A percentile compares a stretch with the other conserved stretches of the same genome.
Evolutionary conservation across 768 basidiomycete species (phyloP).

Genomic region (Mycena maculata): DNA sequence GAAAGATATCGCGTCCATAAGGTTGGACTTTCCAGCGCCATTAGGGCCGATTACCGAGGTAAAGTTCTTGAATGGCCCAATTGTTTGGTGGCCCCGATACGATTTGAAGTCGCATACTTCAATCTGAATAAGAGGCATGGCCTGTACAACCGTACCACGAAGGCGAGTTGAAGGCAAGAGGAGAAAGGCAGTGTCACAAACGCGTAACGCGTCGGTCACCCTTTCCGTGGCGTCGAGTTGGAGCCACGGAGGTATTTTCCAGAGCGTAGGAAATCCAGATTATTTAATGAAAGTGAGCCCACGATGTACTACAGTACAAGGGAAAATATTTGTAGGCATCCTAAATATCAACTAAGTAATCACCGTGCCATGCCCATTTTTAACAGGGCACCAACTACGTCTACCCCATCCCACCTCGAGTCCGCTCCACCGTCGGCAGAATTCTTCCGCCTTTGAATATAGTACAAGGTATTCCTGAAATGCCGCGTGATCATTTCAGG

Average conservation of each 20-base stretch:
- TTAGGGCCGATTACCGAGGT: slow-evolving; percentile 98
- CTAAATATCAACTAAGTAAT: slow-evolving; percentile 32
- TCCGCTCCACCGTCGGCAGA: slow-evolving; percentile 58
- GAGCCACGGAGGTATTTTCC: no score
- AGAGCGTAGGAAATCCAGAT: no score
- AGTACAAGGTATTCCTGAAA: slow-evolving; percentile 89
- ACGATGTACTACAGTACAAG: no score
- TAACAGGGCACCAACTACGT: slow-evolving; percentile 86
- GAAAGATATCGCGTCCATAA: slow-evolving; percentile 99
- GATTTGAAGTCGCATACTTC: slow-evolving; percentile 98
- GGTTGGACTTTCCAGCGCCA: slow-evolving; percentile 98
- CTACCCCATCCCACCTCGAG: slow-evolving; percentile 86
- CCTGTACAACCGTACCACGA: no score
- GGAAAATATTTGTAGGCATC: slow-evolving; percentile 1
- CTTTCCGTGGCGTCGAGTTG: no score
- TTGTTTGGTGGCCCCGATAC: slow-evolving; percentile 87
- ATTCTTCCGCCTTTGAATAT: slow-evolving; percentile 84
- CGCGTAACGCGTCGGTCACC: no score
- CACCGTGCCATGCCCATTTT: slow-evolving; percentile 87
- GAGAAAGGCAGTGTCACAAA: no score
- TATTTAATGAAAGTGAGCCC: no score
- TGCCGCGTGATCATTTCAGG: slow-evolving; percentile 95
- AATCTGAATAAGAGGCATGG: slow-evolving; percentile 86
- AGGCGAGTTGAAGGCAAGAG: no score
- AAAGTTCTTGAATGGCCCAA: slow-evolving; percentile 93